phyloP scores from a whole-genome alignment of 768 basidiomycete species.

The Suillus plorans region DNA sequence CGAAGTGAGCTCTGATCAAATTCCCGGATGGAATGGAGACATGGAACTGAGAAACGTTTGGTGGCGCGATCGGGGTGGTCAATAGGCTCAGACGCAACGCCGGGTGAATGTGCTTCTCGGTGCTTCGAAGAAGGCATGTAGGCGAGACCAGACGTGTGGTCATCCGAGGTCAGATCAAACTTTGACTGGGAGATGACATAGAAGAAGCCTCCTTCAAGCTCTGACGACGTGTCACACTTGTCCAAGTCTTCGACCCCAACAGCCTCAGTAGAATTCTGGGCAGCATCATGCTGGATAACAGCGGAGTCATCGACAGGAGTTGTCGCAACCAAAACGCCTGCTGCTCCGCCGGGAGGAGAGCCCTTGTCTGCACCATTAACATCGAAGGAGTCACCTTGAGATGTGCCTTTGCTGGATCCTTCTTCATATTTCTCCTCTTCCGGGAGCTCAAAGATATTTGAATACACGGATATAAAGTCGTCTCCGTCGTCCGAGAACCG shows the following conservation, averaged over 20 bases:
- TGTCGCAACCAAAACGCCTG: background rate
- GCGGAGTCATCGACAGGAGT: background rate
- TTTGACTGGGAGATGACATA: background rate
- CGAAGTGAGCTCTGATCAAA: constrained; percentile 14
- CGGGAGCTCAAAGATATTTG: constrained; percentile 2
- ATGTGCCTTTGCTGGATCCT: background rate
- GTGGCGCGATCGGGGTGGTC: background rate
- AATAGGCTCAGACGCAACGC: background rate
- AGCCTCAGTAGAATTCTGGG: background rate
- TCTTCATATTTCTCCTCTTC: background rate
- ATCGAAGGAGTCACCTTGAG: background rate
- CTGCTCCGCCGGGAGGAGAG: background rate
- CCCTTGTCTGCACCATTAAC: background rate
- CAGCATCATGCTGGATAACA: background rate
- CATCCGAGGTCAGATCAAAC: background rate
- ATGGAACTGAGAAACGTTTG: background rate
- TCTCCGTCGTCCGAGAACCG: background rate
- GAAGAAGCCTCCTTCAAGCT: background rate
- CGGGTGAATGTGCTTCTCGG: background rate
- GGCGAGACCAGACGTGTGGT: background rate
- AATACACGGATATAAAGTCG: background rate
- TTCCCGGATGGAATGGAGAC: background rate
- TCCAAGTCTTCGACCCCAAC: too few species aligned
- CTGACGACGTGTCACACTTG: background rate
- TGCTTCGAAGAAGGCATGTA: constrained; percentile 1